Conservation (phyloP, 1,139 yeast species). For the Sugiyamaella grinbergsii region DNA sequence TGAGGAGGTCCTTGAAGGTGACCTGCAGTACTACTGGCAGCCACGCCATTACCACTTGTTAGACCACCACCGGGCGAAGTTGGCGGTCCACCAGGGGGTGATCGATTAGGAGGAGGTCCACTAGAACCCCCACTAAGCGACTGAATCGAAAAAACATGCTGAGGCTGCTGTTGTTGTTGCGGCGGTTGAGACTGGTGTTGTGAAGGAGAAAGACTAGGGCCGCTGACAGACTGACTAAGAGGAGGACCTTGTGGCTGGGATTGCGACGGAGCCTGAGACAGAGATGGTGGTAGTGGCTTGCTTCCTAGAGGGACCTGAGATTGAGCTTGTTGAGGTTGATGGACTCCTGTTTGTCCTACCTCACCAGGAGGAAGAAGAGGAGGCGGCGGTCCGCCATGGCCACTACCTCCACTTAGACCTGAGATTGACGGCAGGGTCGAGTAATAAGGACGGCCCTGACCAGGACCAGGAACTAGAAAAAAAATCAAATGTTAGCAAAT, state of each 20-base stretch:
- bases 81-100: slow-evolving; percentile 7
- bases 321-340: background rate
- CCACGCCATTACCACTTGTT: background rate
- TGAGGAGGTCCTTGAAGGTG: slow-evolving; percentile 1
- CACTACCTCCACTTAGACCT: slow-evolving; percentile 20
- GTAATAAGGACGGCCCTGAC: slow-evolving; percentile 28
- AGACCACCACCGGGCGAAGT: background rate
- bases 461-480: slow-evolving; percentile 13
- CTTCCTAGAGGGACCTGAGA: background rate
- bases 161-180: slow-evolving; percentile 16
- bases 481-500: background rate
- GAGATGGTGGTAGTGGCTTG: slow-evolving; percentile 36
- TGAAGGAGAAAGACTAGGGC: no score
- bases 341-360: background rate
- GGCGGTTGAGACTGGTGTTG: slow-evolving; percentile 22
- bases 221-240: no score
- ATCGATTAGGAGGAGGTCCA: slow-evolving; percentile 12
- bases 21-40: background rate
- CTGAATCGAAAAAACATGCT: slow-evolving; percentile 6
- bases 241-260: slow-evolving; percentile 23
- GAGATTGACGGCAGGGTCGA: slow-evolving; percentile 24
- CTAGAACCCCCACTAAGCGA: slow-evolving; percentile 6
- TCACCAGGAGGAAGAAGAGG: slow-evolving; percentile 22
- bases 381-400: background rate
- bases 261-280: slow-evolving; percentile 27